A percentile compares a stretch with the other conserved stretches of the same genome.
Evolutionary conservation across 352 stramenopile genomes (phyloP).

Genomic region (Phytophthora meadii): DNA sequence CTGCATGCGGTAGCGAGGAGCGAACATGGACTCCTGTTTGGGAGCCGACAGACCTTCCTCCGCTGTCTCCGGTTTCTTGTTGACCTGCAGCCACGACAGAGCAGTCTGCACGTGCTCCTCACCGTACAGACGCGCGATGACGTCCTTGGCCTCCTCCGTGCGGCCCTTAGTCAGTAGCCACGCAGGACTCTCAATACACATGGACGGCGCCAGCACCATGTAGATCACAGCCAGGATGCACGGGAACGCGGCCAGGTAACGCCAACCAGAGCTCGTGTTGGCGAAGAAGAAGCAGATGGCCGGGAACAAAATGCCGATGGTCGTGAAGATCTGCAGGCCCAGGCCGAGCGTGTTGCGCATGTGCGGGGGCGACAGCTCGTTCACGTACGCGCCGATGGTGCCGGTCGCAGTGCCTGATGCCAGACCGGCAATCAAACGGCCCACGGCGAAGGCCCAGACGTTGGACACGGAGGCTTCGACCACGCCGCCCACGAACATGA

Average conservation of each 20-base stretch:
- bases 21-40: conserved; percentile 47
- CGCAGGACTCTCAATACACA: conserved; percentile 42
- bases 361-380: no score
- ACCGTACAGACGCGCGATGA: conserved; percentile 37
- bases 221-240: conserved; percentile 25
- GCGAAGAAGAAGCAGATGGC: no score
- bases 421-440: no score
- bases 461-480: no score
- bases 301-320: no score
- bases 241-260: conserved; percentile 32
- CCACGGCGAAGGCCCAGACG: no score
- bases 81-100: conserved; percentile 38
- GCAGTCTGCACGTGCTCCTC: conserved; percentile 36
- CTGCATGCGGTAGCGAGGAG: conserved; percentile 40
- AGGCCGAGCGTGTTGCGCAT: no score
- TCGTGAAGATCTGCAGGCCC: no score
- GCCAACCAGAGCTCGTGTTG: no score
- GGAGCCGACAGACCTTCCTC: no score
- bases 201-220: conserved; percentile 22
- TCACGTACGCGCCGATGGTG: not conserved
- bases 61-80: no score
- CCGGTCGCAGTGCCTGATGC: no score
- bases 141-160: conserved; percentile 39
- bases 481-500: conserved; percentile 48
- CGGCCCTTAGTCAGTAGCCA: conserved; percentile 47